phyloP scores from a whole-genome alignment of 306 rosid species.

The Hippophae gyantsensis region DNA sequence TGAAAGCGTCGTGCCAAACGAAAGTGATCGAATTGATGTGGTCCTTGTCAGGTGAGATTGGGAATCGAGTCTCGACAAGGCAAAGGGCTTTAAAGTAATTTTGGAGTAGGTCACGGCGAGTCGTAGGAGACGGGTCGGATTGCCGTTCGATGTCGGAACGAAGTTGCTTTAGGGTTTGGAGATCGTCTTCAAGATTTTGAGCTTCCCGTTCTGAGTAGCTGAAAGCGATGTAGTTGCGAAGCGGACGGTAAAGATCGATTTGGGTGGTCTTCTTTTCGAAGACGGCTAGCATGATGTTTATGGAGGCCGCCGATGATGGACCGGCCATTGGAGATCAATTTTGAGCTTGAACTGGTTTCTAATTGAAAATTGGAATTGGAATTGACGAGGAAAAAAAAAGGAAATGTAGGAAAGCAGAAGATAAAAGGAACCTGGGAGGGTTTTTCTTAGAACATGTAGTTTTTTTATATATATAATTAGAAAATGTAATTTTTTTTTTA shows the following conservation, averaged over 20 bases:
- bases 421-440: too few species aligned
- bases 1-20: constrained; percentile 88
- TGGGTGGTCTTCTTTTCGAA: constrained; percentile 76
- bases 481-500: too few species aligned
- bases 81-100: constrained; percentile 72
- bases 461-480: too few species aligned
- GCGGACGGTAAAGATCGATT: constrained; percentile 53
- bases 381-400: too few species aligned
- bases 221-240: constrained; percentile 24
- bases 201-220: constrained; percentile 71
- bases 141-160: background rate
- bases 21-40: constrained; percentile 72
- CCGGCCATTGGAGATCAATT: constrained; percentile 34
- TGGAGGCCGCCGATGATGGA: constrained; percentile 32
- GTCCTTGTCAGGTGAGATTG: constrained; percentile 75
- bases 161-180: background rate
- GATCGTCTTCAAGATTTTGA: background rate
- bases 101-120: constrained; percentile 84
- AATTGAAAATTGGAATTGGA: too few species aligned
- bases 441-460: too few species aligned
- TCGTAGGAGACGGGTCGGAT: constrained; percentile 45
- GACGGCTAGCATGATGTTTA: constrained; percentile 83
- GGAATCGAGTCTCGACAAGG: constrained; percentile 89
- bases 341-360: too few species aligned
- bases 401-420: too few species aligned